Base-by-base conservation (phyloP, 345 rosid genomes). In the Arabis alpina region DNA sequence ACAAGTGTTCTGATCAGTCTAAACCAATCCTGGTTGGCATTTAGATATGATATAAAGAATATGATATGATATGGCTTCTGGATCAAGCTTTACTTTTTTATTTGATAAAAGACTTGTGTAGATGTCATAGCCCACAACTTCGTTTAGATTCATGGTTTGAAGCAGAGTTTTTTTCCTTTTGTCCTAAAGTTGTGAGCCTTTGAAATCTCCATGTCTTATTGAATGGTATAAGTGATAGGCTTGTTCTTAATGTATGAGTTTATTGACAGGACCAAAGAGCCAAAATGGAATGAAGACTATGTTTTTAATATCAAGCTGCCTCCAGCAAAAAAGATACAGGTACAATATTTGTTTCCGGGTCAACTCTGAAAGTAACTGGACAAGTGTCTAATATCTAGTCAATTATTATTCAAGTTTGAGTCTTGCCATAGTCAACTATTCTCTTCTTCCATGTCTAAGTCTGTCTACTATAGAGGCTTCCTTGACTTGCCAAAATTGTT, bases 201-300 rank as follows among this genome's bases (percentile, higher is more conserved):
- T 5, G 37, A 62, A 43, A 53, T 23, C 25, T 27, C 9, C 15
- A 63, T 15, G 43, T 41, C 43, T 10, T 41, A 19, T 50, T 32
- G 44, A 4, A 13, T 54, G 23, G 19, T 74, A 12, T 16, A 28
- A 16, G 52, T 43, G 19, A 25, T 3, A 10, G 27, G 45, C 6
- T 62, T 42, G 48, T 52, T 42, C 28, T 54, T 43, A 54, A 47
- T 39, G 12, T 55, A 4, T 47, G 45, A 54, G 3, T 37, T 57
- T 32, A 32, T 75, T 80, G 71, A 25, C 84, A 93, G 98, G 84
- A 86, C 80, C 43, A 91, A 66, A 66, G 82, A 87, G 76, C 98
- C 96, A 44, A 85, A 86, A 19, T 93, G 98, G 98, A 89, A 91
- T 64, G 88, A 87, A 78, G 88, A 91, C 23, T 84, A 85, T 76